A percentile compares a stretch with the other conserved stretches of the same genome.
phyloP scores from a whole-genome alignment of 2,329 filamentous ascomycete species.

The Apiospora phragmitis region DNA sequence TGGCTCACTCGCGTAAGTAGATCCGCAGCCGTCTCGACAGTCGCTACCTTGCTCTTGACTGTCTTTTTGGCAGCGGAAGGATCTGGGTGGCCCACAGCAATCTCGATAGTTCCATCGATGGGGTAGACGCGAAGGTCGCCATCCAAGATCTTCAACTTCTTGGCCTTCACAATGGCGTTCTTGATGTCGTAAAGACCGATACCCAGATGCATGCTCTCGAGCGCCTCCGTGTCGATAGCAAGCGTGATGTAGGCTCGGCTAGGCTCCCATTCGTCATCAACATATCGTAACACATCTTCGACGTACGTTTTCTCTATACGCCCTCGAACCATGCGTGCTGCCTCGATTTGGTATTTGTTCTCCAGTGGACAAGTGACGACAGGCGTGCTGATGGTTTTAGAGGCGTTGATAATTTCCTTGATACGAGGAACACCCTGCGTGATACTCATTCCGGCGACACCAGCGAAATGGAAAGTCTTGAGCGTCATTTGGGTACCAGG shows the following conservation, averaged over 20 bases:
- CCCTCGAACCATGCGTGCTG: conserved; percentile 87
- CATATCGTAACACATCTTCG: conserved; percentile 74
- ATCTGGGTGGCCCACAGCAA: conserved; percentile 64
- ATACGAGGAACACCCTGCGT: conserved; percentile 99
- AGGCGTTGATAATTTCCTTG: conserved; percentile 99
- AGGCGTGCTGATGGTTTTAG: conserved; percentile 88
- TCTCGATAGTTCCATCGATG: conserved; percentile 62
- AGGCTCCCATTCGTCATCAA: conserved; percentile 87
- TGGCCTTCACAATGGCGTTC: conserved; percentile 74
- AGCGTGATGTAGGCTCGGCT: conserved; percentile 76
- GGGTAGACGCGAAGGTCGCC: conserved; percentile 64
- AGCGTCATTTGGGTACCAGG: conserved; percentile 99
- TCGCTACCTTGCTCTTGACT: conserved; percentile 45
- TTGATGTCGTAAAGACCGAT: conserved; percentile 74
- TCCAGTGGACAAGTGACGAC: conserved; percentile 86
- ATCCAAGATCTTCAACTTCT: conserved; percentile 75
- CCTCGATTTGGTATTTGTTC: conserved; percentile 72
- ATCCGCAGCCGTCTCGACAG: conserved; percentile 57
- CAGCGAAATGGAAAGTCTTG: conserved; percentile 99
- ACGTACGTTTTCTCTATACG: conserved; percentile 95
- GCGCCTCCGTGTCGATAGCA: conserved; percentile 75
- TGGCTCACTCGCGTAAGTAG: conserved; percentile 80
- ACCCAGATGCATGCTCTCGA: conserved; percentile 80
- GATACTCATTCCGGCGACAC: conserved; percentile 99
- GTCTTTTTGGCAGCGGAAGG: conserved; percentile 48